A percentile compares a stretch with the other conserved stretches of the same genome.
Conservation (phyloP, 495 filamentous ascomycete species). For the Aspergillus biplanus region DNA sequence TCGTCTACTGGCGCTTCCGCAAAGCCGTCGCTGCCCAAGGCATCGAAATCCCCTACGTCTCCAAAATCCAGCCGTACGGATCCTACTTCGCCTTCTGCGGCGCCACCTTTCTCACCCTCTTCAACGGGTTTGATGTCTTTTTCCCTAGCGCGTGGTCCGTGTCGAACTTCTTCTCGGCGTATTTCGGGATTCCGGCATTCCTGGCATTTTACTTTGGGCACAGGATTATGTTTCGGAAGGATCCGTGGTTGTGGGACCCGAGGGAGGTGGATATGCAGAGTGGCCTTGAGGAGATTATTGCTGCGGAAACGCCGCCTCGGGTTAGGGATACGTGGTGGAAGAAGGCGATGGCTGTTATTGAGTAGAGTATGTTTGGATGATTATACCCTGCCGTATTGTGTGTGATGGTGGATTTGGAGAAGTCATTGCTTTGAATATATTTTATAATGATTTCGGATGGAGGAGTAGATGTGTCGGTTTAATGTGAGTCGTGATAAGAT, state of each 20-base stretch:
- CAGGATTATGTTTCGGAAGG: conserved; percentile 44
- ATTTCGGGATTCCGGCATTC: conserved; percentile 64
- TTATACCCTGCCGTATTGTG: too few relatives aligned
- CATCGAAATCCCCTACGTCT: not conserved
- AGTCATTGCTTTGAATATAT: too few relatives aligned
- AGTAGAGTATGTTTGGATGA: conserved; percentile 23
- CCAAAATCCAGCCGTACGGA: not conserved
- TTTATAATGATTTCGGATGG: too few relatives aligned
- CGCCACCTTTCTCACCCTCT: not conserved
- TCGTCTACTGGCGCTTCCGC: conserved; percentile 10
- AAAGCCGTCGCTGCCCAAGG: not conserved
- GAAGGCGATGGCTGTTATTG: conserved; percentile 28
- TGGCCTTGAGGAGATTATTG: conserved; percentile 55
- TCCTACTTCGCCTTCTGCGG: not conserved
- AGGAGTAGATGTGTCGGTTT: too few relatives aligned
- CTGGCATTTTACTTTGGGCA: conserved; percentile 59
- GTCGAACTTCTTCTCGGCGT: conserved; percentile 45
- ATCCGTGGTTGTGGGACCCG: conserved; percentile 55
- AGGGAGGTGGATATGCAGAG: conserved; percentile 59
- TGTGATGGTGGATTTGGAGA: too few relatives aligned
- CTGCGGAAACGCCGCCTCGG: conserved; percentile 49
- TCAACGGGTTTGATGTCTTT: conserved; percentile 55
- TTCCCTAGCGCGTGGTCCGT: conserved; percentile 48
- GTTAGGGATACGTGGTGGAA: conserved; percentile 39
- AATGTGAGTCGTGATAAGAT: too few relatives aligned